Percentiles rank a stretch among this genome's conserved stretches.
These are phyloP conservation scores for Mitragyna speciosa DNA, from an alignment of 257 asterid genomes.

Conservation along the genomic window DNA sequence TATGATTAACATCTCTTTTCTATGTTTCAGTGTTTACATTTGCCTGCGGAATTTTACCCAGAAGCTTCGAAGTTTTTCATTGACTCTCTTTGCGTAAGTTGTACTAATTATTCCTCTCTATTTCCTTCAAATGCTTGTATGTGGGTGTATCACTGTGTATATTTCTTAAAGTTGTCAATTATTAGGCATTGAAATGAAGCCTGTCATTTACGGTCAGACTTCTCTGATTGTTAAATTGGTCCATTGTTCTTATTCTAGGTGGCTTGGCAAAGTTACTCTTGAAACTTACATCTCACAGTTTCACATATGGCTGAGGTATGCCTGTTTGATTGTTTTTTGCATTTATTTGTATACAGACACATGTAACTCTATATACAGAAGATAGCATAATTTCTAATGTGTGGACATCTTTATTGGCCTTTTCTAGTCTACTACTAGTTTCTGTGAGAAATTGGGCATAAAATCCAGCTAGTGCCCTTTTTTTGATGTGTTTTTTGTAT, in stretches of 20 bases:
- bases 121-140: too few relatives aligned
- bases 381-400: not conserved
- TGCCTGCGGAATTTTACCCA: conserved; percentile 88
- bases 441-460: not conserved
- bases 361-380: not conserved
- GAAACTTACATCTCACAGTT: conserved; percentile 98
- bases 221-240: conserved; percentile 32
- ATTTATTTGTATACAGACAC: not conserved
- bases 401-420: not conserved
- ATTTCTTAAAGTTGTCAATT: not conserved
- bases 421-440: not conserved
- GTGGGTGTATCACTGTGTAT: too few relatives aligned
- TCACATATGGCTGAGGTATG: conserved; percentile 97
- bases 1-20: conserved; percentile 9
- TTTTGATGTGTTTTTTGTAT: not conserved
- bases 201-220: conserved; percentile 15
- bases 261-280: conserved; percentile 95
- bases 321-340: conserved; percentile 5
- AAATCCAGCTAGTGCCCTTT: not conserved
- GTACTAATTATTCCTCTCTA: conserved; percentile 2
- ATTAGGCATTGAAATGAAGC: conserved; percentile 8
- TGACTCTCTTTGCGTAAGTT: conserved; percentile 94
- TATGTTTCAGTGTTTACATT: conserved; percentile 67
- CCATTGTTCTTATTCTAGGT: conserved; percentile 50
- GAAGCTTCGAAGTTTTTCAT: conserved; percentile 69